Evolutionary conservation across 2,329 filamentous ascomycete species (phyloP).

Genomic region (Zymoseptoria passerinii): DNA sequence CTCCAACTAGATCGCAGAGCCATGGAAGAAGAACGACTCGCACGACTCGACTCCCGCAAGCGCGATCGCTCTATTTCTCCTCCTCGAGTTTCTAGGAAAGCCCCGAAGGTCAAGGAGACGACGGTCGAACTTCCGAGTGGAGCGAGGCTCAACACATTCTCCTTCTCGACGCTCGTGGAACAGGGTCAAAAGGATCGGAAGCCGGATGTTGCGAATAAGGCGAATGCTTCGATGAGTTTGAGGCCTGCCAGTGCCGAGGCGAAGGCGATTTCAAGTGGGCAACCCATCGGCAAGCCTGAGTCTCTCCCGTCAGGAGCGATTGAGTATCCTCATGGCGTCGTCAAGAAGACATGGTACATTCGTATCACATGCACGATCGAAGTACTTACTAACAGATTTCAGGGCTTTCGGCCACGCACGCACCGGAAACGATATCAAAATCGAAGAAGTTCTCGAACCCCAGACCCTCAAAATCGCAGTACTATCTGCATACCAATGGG

Average conservation of each 20-base stretch:
- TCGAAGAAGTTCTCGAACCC: constrained; percentile 78
- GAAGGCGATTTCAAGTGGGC: background rate
- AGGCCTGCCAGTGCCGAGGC: constrained; percentile 1
- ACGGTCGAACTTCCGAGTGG: constrained; percentile 16
- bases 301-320: constrained; percentile 9
- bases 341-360: constrained; percentile 68
- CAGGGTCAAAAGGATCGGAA: constrained; percentile 18
- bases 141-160: constrained; percentile 15
- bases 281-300: background rate
- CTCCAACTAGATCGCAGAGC: constrained; percentile 59
- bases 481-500: constrained; percentile 80
- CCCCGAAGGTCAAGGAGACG: constrained; percentile 17
- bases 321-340: constrained; percentile 52
- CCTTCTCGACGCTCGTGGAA: constrained; percentile 17
- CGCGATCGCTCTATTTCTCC: constrained; percentile 42
- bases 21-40: constrained; percentile 79
- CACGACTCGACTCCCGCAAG: constrained; percentile 54
- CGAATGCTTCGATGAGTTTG: constrained; percentile 14
- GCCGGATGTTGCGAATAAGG: constrained; percentile 15
- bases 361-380: background rate
- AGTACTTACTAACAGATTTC: background rate
- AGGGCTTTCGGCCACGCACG: constrained; percentile 51
- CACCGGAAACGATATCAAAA: constrained; percentile 64
- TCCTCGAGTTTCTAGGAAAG: constrained; percentile 19
- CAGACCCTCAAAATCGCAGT: constrained; percentile 65